Evolutionary conservation across 1,139 yeast species (phyloP), one percentile per base, ranked within the genome.

Genomic region (Maudiozyma humilis): DNA sequence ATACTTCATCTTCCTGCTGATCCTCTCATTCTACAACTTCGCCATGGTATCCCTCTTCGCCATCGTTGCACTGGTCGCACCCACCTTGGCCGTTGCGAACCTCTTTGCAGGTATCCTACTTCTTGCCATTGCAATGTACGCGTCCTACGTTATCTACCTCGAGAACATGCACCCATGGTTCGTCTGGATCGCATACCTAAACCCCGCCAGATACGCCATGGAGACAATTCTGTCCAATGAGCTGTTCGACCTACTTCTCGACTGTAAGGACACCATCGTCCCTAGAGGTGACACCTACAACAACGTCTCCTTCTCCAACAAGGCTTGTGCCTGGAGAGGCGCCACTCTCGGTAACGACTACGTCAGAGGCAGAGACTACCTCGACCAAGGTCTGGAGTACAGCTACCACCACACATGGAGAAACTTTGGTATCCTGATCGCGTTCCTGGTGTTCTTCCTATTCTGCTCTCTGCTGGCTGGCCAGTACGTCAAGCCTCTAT

Each of bases 91-190:
- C 2, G 64, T 66, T 42, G 78, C 79, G 13, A 71, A 72, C 66
- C 68, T 76, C 12, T 65, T 75, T 12, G 74, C 77, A 4, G 72
- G 78, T 41, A 57, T 72, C 14, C 59, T 71, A 38, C 60, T 75
- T 49, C 55, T 73, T 46, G 72, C 71, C 27, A 61, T 74, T 60
- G 68, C 72, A 36, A 65, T 73, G 55, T 73, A 71, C 55, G 71
- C 78, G 30, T 76, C 79, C 34, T 72, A 73, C 55, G 71, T 75
- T 51, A 73, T 75, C 44, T 76, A 72, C 48, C 57, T 73, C 37
- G 72, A 73, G 5, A 64, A 69, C 13, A 75, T 75, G 80, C 77
- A 68, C 47, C 75, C 76, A 36, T 75, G 79, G 79, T 74, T 75
- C 53, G 71, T 71, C 50, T 76, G 81, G 81, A 69, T 73, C 38